Base-by-base conservation (phyloP, 2,329 filamentous ascomycete genomes). In the Cladosporium sp. region DNA sequence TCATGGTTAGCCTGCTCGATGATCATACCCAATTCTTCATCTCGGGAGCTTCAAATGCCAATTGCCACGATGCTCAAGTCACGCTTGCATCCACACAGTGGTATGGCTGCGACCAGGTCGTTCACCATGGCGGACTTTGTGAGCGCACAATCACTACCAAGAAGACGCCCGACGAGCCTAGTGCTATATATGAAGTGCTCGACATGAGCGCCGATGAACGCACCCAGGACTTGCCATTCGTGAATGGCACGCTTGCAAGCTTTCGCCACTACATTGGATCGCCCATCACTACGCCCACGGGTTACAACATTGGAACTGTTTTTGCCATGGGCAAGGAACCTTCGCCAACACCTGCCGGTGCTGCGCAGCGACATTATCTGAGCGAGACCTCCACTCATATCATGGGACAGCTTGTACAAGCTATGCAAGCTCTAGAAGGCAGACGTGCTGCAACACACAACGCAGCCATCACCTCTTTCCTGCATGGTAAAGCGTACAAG, bases 101-200 rank as follows among this genome's bases (percentile, higher is more conserved):
- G 65, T 64, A 59, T 59, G 65, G 65, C 8, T 66, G 65, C 41
- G 65, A 66, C 38, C 3, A 8, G 7, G 54, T 66, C 32, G 3
- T 10, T 3, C 65, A 66, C 26, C 18, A 32, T 15, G 65, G 65
- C 30, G 65, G 65, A 15, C 55, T 66, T 6, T 66, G 65, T 30
- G 52, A 58, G 12, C 41, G 58, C 4, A 66, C 65, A 12, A 59
- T 66, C 52, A 15, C n/a, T 24, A 14, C 10, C 15, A 3, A 58
- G 15, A 8, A 21, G 7, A 15, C 32, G 6, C 47, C 64, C 1
- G 55, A 21, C 32, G 15, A 11, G 8, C 57, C 64, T 2, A 11
- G 32, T 21, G 55, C 38, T 3, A 14, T 66, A 26, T 66, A 64
- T 24, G 65, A 66, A 32, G 60, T 59, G 52, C 54, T 66, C 3